A percentile compares a stretch with the other conserved stretches of the same genome.
Conservation (phyloP, 2,329 filamentous ascomycete genomes). For the Lithohypha guttulata region DNA sequence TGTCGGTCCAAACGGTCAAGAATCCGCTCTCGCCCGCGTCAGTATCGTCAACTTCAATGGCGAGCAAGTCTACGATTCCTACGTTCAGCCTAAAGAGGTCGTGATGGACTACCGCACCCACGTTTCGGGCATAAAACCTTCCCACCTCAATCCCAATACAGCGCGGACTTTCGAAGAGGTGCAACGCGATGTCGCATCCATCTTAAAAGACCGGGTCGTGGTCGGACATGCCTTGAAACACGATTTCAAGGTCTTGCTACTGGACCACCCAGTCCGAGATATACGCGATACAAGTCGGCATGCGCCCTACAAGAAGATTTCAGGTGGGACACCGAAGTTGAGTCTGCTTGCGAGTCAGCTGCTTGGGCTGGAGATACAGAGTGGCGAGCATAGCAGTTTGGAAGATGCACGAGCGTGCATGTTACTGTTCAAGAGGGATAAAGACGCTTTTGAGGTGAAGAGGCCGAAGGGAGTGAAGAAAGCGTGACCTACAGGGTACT, state of each 20-base stretch:
- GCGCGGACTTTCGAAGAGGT: slow-evolving; percentile 67
- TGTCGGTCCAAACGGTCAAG: slow-evolving; percentile 50
- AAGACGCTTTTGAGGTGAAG: slow-evolving; percentile 69
- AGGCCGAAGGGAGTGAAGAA: too few relatives aligned
- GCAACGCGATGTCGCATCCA: slow-evolving; percentile 56
- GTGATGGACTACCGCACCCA: slow-evolving; percentile 86
- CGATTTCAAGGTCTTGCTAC: slow-evolving; percentile 59
- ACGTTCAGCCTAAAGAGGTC: slow-evolving; percentile 63
- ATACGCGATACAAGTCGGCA: slow-evolving; percentile 78
- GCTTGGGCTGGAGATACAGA: slow-evolving; percentile 49
- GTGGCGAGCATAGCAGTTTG: slow-evolving; percentile 49
- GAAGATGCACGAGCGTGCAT: slow-evolving; percentile 83
- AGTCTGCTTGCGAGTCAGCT: slow-evolving; percentile 47
- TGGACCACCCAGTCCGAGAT: slow-evolving; percentile 68
- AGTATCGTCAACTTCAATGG: slow-evolving; percentile 92
- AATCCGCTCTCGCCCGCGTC: slow-evolving; percentile 72
- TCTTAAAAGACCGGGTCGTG: slow-evolving; percentile 61
- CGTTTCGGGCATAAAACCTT: slow-evolving; percentile 69
- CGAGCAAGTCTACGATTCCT: slow-evolving; percentile 86
- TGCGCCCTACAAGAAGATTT: slow-evolving; percentile 57
- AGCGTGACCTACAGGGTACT: too few relatives aligned
- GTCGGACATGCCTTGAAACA: slow-evolving; percentile 78
- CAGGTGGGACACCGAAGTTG: slow-evolving; percentile 39
- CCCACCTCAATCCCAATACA: slow-evolving; percentile 60
- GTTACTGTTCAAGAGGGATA: slow-evolving; percentile 74